A percentile compares a stretch with the other conserved stretches of the same genome.
phyloP scores from a whole-genome alignment of 2,329 filamentous ascomycete species.

The Apiospora saccharicola region DNA sequence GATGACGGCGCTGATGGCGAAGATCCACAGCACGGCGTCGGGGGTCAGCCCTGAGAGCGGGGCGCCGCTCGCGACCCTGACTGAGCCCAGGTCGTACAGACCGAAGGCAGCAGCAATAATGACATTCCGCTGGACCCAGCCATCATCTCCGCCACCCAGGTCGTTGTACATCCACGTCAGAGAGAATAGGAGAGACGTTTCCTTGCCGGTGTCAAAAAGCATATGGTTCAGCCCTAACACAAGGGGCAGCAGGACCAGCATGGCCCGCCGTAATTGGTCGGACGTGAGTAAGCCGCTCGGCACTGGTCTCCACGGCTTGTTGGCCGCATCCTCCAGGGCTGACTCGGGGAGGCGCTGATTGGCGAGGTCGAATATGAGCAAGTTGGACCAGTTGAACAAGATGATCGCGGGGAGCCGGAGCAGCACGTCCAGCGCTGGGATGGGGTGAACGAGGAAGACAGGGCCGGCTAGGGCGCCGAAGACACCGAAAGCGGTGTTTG shows the following conservation, averaged over 20 bases:
- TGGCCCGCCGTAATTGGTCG: conserved; percentile 22
- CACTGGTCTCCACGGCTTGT: conserved; percentile 28
- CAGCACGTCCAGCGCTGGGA: neutral
- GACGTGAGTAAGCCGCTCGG: conserved; percentile 24
- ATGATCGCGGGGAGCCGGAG: conserved; percentile 19
- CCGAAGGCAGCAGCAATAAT: conserved; percentile 38
- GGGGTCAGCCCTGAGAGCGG: no score
- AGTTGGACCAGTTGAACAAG: conserved; percentile 28
- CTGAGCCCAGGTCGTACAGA: conserved; percentile 36
- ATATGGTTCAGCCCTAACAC: conserved; percentile 4
- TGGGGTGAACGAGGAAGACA: no score
- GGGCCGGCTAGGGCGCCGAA: neutral
- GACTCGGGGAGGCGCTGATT: conserved; percentile 27
- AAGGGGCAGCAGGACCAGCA: conserved; percentile 21
- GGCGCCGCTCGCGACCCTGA: conserved; percentile 29
- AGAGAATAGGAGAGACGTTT: conserved; percentile 22
- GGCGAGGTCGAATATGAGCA: conserved; percentile 26
- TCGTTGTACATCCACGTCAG: conserved; percentile 34
- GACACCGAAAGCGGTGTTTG: neutral
- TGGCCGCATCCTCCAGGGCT: conserved; percentile 23
- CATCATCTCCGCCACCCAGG: conserved; percentile 39
- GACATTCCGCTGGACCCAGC: conserved; percentile 34
- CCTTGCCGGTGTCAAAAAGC: neutral
- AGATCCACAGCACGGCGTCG: neutral
- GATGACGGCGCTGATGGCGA: conserved; percentile 38